Base-by-base conservation (phyloP, 805 yeast species). In the Teunomyces tritomae region DNA sequence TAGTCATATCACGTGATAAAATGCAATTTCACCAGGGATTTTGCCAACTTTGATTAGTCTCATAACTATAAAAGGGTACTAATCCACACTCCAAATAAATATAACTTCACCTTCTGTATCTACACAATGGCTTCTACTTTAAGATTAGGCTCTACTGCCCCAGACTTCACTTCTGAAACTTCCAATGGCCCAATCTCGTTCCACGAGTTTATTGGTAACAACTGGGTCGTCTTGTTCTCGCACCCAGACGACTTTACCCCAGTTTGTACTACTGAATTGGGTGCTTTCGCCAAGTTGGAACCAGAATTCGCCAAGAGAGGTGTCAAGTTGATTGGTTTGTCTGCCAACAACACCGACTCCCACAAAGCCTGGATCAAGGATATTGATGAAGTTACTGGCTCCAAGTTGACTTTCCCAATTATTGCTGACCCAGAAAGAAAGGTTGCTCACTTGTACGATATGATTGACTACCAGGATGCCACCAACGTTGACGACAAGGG, bases 181-280 rank as follows among this genome's bases (percentile, higher is more conserved):
- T 87, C 96, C 50, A 77, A 76, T 54, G 97, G 97, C 49, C 80
- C 81, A 54, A 82, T 90, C 63, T 82, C 87, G 56, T 90, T 90
- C 83, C 96, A 90, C 74, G 84, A 91, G 52, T 90, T 77, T 77
- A 76, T 89, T 58, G 92, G 92, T 43, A 82, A 86, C 71, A 79
- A 84, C 41, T 90, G 97, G 97, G 83, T 85, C 42, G 84, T 90
- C 44, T 76, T 90, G 62, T 90, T 90, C 74, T 87, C 96, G 24
- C 97, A 90, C 70, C 97, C 97, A 53, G 96, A 90, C 47, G 97
- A 90, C 70, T 91, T 89, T 78, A 90, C 97, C 14, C 97, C 97
- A 42, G 96, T 90, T 47, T 90, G 97, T 72, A 91, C 97, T 62
- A 90, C 97, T 48, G 97, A 90, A 76, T 79, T 90, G 64, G 96